These are phyloP conservation scores for Taphrina sp. DNA, from an alignment of 1,139 yeast genomes.

Conservation along the genomic window DNA sequence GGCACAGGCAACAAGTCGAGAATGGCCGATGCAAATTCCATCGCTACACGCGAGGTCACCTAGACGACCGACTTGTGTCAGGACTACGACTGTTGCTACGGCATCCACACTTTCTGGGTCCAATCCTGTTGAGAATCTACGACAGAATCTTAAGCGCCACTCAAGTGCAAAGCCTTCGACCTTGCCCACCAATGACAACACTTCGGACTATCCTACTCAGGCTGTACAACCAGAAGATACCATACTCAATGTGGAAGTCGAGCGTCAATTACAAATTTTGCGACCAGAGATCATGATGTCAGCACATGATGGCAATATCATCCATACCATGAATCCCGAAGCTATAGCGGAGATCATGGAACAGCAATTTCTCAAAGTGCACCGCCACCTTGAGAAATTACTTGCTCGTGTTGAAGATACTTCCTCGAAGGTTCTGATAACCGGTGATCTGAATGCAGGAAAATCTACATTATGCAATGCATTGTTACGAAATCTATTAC, in stretches of 20 bases:
- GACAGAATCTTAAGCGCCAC: constrained; percentile 9
- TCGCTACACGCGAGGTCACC: neutral
- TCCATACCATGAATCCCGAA: constrained; percentile 28
- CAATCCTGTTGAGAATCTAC: neutral
- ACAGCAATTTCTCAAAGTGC: constrained; percentile 25
- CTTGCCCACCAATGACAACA: constrained; percentile 1
- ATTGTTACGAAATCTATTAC: constrained; percentile 65
- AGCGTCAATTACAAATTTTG: constrained; percentile 13
- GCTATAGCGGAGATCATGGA: constrained; percentile 30
- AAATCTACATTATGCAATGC: constrained; percentile 96
- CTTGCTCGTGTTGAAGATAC: constrained; percentile 87
- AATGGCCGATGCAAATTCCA: constrained; percentile 31
- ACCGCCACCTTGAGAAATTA: constrained; percentile 64
- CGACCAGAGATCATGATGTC: constrained; percentile 29
- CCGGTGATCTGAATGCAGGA: constrained; percentile 97
- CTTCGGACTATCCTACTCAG: neutral
- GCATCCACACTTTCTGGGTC: neutral
- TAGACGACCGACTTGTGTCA: constrained; percentile 1
- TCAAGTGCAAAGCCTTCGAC: too few species aligned
- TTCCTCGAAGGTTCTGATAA: constrained; percentile 87
- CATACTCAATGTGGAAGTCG: constrained; percentile 7
- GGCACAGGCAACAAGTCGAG: constrained; percentile 18
- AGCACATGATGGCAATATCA: constrained; percentile 26
- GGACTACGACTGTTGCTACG: neutral
- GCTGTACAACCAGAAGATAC: neutral